These are phyloP conservation scores for Dothideomycetes sp. DNA, from an alignment of 2,329 filamentous ascomycete genomes.

Conservation along the genomic window DNA sequence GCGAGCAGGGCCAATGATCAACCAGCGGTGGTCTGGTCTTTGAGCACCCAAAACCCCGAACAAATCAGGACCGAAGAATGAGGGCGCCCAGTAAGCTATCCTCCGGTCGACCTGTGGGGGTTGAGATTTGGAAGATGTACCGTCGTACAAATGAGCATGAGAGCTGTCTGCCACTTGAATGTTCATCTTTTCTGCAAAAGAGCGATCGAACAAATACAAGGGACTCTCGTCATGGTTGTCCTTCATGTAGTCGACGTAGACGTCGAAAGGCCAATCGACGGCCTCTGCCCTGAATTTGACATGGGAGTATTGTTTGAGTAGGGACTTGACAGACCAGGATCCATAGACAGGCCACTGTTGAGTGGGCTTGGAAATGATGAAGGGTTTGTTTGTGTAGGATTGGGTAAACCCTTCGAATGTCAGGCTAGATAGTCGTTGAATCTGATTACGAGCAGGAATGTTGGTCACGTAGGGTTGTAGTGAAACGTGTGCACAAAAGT, in stretches of 20 bases:
- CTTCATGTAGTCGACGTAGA: conserved; percentile 73
- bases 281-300: conserved; percentile 79
- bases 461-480: conserved; percentile 56
- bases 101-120: conserved; percentile 26
- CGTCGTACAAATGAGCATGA: conserved; percentile 13
- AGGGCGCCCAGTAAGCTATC: conserved; percentile 66
- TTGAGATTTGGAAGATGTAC: background rate
- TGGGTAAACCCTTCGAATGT: conserved; percentile 63
- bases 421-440: conserved; percentile 59
- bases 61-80: conserved; percentile 76
- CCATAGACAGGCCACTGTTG: conserved; percentile 70
- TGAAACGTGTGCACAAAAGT: conserved; percentile 72
- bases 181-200: conserved; percentile 78
- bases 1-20: conserved; percentile 78
- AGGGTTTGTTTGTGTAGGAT: conserved; percentile 70
- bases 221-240: conserved; percentile 78
- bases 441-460: conserved; percentile 67
- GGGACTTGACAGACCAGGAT: conserved; percentile 61
- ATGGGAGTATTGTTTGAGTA: conserved; percentile 56
- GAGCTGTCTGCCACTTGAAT: conserved; percentile 50
- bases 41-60: conserved; percentile 70
- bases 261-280: conserved; percentile 81
- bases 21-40: conserved; percentile 81
- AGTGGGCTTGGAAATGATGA: conserved; percentile 76
- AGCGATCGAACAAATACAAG: conserved; percentile 82